These are phyloP conservation scores for Rosa hybrid DNA, from an alignment of 331 rosid genomes.

Conservation along the genomic window DNA sequence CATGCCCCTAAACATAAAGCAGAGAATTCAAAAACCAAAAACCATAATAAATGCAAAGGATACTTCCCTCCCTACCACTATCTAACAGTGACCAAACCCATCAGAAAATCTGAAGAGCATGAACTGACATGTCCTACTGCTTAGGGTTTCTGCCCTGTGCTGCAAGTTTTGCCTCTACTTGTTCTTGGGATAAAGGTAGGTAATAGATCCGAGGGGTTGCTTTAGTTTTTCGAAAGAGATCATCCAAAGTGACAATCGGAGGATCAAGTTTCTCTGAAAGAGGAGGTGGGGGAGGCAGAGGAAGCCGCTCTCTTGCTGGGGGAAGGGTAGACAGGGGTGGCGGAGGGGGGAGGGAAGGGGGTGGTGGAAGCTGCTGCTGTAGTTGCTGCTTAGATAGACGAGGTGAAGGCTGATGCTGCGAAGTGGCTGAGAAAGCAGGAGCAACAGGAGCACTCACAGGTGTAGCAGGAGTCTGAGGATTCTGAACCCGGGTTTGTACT, in stretches of 20 bases:
- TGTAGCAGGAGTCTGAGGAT: slow-evolving; percentile 60
- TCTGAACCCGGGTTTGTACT: slow-evolving; percentile 65
- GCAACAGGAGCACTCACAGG: slow-evolving; percentile 49
- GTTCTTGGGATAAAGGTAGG: slow-evolving; percentile 83
- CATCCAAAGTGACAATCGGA: slow-evolving; percentile 88
- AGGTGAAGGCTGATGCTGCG: slow-evolving; percentile 67
- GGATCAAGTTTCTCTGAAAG: slow-evolving; percentile 64
- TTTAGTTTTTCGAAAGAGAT: slow-evolving; percentile 87
- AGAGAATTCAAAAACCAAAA: background rate
- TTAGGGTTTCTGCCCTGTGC: slow-evolving; percentile 47
- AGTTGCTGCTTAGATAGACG: slow-evolving; percentile 56
- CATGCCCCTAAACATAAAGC: background rate
- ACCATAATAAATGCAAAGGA: slow-evolving; percentile 24
- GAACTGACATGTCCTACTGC: slow-evolving; percentile 38
- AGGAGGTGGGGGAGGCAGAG: slow-evolving; percentile 85
- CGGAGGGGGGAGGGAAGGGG: slow-evolving; percentile 70
- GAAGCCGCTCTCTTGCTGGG: slow-evolving; percentile 62
- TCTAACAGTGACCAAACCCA: slow-evolving; percentile 38
- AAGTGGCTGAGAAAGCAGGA: slow-evolving; percentile 42
- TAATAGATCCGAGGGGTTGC: slow-evolving; percentile 93
- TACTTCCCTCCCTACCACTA: slow-evolving; percentile 39
- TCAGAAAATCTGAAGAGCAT: slow-evolving; percentile 29
- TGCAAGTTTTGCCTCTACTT: slow-evolving; percentile 71
- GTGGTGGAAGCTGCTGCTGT: slow-evolving; percentile 44
- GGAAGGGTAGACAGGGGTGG: slow-evolving; percentile 68